These are phyloP conservation scores for Cryptococcus maquisensis DNA, from an alignment of 1,284 basidiomycete genomes.

Conservation along the genomic window DNA sequence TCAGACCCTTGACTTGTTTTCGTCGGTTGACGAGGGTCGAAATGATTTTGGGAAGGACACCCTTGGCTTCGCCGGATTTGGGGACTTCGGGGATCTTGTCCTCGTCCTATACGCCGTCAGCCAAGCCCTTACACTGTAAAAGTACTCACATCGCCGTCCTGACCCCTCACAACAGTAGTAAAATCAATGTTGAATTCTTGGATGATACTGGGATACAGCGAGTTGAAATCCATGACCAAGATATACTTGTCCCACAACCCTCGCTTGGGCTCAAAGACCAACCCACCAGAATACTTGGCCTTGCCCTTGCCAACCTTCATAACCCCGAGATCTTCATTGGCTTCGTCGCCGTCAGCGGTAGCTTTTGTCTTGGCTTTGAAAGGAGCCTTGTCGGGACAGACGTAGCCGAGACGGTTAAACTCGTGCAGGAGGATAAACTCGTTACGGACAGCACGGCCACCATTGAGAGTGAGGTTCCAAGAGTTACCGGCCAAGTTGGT, in stretches of 20 bases:
- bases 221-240: conserved; percentile 99
- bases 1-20: conserved; percentile 84
- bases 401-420: conserved; percentile 92
- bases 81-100: conserved; percentile 90
- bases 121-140: conserved; percentile 9
- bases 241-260: conserved; percentile 97
- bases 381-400: conserved; percentile 93
- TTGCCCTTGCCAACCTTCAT: conserved; percentile 65
- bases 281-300: conserved; percentile 97
- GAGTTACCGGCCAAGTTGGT: conserved; percentile 97
- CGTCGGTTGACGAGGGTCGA: conserved; percentile 87
- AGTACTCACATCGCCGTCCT: conserved; percentile 57
- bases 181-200: conserved; percentile 99
- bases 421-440: conserved; percentile 98
- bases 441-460: conserved; percentile 95
- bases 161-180: conserved; percentile 80
- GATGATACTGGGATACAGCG: conserved; percentile 97
- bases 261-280: conserved; percentile 95
- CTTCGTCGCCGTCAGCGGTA: conserved; percentile 50
- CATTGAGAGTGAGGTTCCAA: conserved; percentile 93
- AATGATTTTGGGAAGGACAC: conserved; percentile 92
- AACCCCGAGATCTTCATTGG: conserved; percentile 54
- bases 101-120: conserved; percentile 51
- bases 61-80: conserved; percentile 65
- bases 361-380: conserved; percentile 53